These are phyloP conservation scores for Cylindrotheca closterium DNA, from an alignment of 108 stramenopile genomes.

Conservation along the genomic window DNA sequence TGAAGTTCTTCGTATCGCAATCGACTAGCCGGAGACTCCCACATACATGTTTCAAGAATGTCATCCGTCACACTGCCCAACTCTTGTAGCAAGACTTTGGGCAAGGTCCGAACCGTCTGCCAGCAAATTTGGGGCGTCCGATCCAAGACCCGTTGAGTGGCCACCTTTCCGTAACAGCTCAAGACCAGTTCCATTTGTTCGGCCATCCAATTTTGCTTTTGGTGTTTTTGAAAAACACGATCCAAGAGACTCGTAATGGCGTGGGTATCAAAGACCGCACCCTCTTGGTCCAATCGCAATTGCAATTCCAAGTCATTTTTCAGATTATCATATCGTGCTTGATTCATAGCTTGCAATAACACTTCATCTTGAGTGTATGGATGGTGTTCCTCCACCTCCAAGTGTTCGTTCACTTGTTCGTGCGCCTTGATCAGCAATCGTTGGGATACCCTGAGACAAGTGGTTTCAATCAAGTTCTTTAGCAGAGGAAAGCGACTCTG, in stretches of 20 bases:
- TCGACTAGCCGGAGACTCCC: constrained; percentile 17
- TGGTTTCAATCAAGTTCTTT: constrained; percentile 27
- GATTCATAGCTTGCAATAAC: constrained; percentile 50
- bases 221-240: constrained; percentile 51
- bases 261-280: constrained; percentile 34
- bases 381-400: constrained; percentile 48
- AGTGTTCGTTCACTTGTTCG: constrained; percentile 44
- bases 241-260: constrained; percentile 48
- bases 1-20: constrained; percentile 20
- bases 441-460: constrained; percentile 12
- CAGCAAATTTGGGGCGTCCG: constrained; percentile 74
- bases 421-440: constrained; percentile 33
- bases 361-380: constrained; percentile 71
- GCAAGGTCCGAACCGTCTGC: constrained; percentile 39
- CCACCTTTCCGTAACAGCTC: constrained; percentile 58
- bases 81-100: constrained; percentile 19
- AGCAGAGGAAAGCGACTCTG: constrained; percentile 24
- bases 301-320: constrained; percentile 50
- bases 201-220: constrained; percentile 56
- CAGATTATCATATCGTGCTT: constrained; percentile 44
- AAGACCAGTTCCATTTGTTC: constrained; percentile 72
- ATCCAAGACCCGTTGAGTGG: constrained; percentile 66
- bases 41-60: constrained; percentile 20
- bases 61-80: constrained; percentile 33
- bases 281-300: constrained; percentile 35